These are phyloP conservation scores for Daldinia bambusicola DNA, from an alignment of 495 filamentous ascomycete species.

Conservation along the genomic window DNA sequence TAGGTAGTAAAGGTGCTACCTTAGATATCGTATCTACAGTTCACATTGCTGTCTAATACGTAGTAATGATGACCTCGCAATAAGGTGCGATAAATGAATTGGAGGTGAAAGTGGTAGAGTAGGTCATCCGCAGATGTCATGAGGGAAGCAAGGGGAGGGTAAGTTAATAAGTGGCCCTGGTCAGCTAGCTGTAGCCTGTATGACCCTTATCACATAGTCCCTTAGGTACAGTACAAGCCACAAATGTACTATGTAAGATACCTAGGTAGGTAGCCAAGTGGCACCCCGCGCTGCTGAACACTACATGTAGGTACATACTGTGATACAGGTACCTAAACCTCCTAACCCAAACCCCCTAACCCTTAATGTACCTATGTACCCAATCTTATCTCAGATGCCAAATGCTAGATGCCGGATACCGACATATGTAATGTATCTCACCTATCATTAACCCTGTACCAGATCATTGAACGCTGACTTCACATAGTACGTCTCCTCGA, in stretches of 20 bases:
- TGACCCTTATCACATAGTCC: too few species aligned
- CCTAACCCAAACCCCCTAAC: too few species aligned
- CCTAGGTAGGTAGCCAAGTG: slow-evolving; percentile 35
- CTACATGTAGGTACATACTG: not conserved
- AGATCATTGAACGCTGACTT: too few species aligned
- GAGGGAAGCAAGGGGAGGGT: slow-evolving; percentile 15
- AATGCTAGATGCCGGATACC: slow-evolving; percentile 1
- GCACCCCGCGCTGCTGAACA: slow-evolving; percentile 11
- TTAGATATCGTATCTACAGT: slow-evolving; percentile 12
- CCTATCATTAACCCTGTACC: not conserved
- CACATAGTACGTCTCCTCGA: too few species aligned
- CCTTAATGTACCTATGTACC: not conserved
- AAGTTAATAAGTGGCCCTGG: slow-evolving; percentile 8
- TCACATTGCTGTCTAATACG: slow-evolving; percentile 28
- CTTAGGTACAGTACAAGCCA: slow-evolving; percentile 28
- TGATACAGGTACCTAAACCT: not conserved
- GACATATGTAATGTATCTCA: not conserved
- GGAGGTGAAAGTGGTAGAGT: slow-evolving; percentile 6
- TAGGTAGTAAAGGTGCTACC: slow-evolving; percentile 33
- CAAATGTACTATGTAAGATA: too few species aligned
- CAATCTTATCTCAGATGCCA: not conserved
- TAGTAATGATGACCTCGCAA: slow-evolving; percentile 9
- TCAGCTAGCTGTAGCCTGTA: slow-evolving; percentile 6
- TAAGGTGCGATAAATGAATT: slow-evolving; percentile 11
- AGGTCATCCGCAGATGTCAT: slow-evolving; percentile 37